phyloP scores from a whole-genome alignment of 441 rosid species.

The Geranium incanum region DNA sequence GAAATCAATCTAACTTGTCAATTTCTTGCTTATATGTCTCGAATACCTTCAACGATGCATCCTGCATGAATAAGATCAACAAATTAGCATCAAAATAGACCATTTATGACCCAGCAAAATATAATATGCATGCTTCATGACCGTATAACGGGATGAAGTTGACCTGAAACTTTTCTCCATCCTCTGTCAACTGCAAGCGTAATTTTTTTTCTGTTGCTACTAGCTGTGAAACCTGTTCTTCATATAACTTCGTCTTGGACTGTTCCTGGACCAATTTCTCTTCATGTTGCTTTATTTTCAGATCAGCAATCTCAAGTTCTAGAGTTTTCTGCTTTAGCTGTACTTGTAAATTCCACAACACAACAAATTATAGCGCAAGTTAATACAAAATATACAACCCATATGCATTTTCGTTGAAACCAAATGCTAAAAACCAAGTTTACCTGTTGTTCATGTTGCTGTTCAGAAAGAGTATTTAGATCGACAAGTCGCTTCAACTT shows the following conservation, averaged over 20 bases:
- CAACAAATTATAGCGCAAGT: not conserved
- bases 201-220: conserved; percentile 74
- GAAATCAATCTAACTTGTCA: conserved; percentile 45
- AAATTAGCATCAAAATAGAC: not conserved
- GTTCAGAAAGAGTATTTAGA: conserved; percentile 71
- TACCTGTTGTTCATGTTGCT: conserved; percentile 73
- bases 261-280: conserved; percentile 74
- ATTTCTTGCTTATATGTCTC: conserved; percentile 88
- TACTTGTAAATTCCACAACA: conserved; percentile 23
- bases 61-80: conserved; percentile 36
- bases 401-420: conserved; percentile 5
- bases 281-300: conserved; percentile 75
- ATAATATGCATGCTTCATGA: not conserved
- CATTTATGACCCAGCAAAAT: not conserved
- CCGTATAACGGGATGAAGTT: conserved; percentile 15
- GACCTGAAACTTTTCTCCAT: conserved; percentile 94
- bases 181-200: conserved; percentile 72
- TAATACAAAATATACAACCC: not conserved
- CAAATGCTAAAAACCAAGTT: conserved; percentile 6
- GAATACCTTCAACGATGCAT: conserved; percentile 71
- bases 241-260: conserved; percentile 78
- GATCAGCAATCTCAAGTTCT: conserved; percentile 69
- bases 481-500: conserved; percentile 82
- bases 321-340: conserved; percentile 80
- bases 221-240: conserved; percentile 77